phyloP scores from a whole-genome alignment of 768 basidiomycete genomes.

The Russula compacta region DNA sequence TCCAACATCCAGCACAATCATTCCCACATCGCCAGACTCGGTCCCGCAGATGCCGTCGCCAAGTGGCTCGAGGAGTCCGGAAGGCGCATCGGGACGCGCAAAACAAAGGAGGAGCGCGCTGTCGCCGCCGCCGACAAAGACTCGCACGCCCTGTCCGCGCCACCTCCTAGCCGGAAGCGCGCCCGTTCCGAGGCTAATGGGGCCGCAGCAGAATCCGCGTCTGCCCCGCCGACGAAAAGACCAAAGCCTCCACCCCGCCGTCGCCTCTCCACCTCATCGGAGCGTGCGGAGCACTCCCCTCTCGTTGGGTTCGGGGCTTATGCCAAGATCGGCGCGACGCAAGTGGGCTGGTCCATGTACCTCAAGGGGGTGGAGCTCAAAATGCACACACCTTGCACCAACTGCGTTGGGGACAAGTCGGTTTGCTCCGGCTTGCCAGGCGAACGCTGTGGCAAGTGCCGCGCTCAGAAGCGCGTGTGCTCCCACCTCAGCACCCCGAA shows the following conservation, averaged over 20 bases:
- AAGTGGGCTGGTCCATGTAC: slow-evolving; percentile 11
- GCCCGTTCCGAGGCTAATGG: neutral
- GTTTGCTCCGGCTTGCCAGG: slow-evolving; percentile 10
- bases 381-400: slow-evolving; percentile 2
- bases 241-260: neutral
- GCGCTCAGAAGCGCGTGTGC: slow-evolving; percentile 6
- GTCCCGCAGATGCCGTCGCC: slow-evolving; percentile 8
- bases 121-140: neutral
- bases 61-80: slow-evolving; percentile 12
- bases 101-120: neutral
- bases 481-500: neutral
- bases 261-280: neutral
- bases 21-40: neutral
- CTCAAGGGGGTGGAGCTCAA: neutral
- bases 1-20: slow-evolving; percentile 1
- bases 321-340: slow-evolving; percentile 8
- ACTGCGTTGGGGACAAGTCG: neutral
- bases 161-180: neutral
- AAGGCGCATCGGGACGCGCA: neutral
- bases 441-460: slow-evolving; percentile 14
- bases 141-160: neutral
- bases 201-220: neutral
- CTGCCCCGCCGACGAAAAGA: slow-evolving; percentile 9
- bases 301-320: slow-evolving; percentile 1
- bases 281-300: neutral